Base-by-base conservation (phyloP, 495 filamentous ascomycete genomes). In the Mytilinidion resinicola region DNA sequence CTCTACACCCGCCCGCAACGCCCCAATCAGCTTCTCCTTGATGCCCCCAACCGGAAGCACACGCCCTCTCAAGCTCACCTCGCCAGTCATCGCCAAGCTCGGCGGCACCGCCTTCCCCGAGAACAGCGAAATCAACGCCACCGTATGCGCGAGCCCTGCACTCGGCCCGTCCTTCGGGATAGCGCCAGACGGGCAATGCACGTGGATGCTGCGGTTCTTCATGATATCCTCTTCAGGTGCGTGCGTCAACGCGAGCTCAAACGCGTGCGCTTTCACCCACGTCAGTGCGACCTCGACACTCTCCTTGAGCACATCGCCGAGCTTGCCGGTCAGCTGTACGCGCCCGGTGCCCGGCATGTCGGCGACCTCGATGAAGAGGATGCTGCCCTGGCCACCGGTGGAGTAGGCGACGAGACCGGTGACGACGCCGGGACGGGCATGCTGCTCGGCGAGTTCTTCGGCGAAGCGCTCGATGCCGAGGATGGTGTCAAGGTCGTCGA, bases 1-100 rank as follows among this genome's bases (percentile, higher is more conserved):
- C 78, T 93, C 95, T 51, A 99, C 93, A 21, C 93, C 93, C 17
- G 93, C 95, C 59, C 91, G 84, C 62, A 91, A 73, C 30, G 93
- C 95, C 11, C 93, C 93, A 68, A 99, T 97, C 33, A 97, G 77
- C 71, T 99, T 99, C 82, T 99, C 93, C 78, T 96, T 96, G 74
- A 97, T 97, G 20, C 95, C 93, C 19, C 93, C 93, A 55, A 95
- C 91, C 9, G 90, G 87, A 75, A 85, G 83, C 51, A 99, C 86
- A 59, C 90, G 82, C 11, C 93, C 93, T 14, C 95, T 80, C 35
- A 99, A 80, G 60, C 86, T 88, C 41, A 97, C 83, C 71, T 99
- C 93, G 20, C 93, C 95, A 20, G 93, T 99, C 93, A 99, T 99
- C 46, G 93, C 93, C 66, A 97, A 83, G 30, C 87, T 90, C 7